Evolutionary conservation across 1,284 basidiomycete genomes (phyloP).

Genomic region (Austroboletus niveus): DNA sequence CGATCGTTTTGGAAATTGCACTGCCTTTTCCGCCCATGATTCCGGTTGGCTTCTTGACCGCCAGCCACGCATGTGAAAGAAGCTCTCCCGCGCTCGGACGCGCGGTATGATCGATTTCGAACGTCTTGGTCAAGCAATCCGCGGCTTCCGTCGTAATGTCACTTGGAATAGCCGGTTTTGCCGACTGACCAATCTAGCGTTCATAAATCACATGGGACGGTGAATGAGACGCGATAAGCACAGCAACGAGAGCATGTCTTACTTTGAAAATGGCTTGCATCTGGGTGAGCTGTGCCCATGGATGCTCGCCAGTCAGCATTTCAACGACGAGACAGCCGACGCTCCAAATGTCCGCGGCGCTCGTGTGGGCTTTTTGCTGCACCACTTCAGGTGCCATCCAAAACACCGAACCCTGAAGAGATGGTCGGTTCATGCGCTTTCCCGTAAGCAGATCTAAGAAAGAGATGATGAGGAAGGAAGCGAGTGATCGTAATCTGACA

Average conservation of each 20-base stretch:
- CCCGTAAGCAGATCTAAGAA: slow-evolving; percentile 70
- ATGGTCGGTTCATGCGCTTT: slow-evolving; percentile 81
- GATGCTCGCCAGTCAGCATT: slow-evolving; percentile 97
- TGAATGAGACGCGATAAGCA: background rate
- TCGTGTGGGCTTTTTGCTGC: slow-evolving; percentile 91
- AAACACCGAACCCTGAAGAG: slow-evolving; percentile 95
- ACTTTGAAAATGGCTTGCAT: slow-evolving; percentile 99
- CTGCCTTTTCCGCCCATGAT: slow-evolving; percentile 11
- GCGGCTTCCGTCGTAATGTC: slow-evolving; percentile 87
- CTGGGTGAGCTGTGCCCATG: slow-evolving; percentile 96
- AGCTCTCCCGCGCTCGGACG: slow-evolving; percentile 80
- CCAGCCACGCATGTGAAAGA: slow-evolving; percentile 74
- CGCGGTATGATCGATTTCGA: slow-evolving; percentile 81
- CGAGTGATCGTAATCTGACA: slow-evolving; percentile 34
- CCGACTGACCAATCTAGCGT: slow-evolving; percentile 80
- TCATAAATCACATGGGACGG: background rate
- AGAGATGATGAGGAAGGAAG: background rate
- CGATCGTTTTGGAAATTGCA: slow-evolving; percentile 5
- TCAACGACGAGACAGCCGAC: slow-evolving; percentile 97
- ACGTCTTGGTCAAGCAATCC: slow-evolving; percentile 82
- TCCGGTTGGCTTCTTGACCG: slow-evolving; percentile 35
- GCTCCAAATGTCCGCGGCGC: slow-evolving; percentile 98
- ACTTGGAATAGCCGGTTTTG: slow-evolving; percentile 80
- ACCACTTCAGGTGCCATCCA: slow-evolving; percentile 99
- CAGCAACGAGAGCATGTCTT: slow-evolving; percentile 6